phyloP scores from a whole-genome alignment of 371 early-diverging fungal species.

The Gilbertella persicaria region DNA sequence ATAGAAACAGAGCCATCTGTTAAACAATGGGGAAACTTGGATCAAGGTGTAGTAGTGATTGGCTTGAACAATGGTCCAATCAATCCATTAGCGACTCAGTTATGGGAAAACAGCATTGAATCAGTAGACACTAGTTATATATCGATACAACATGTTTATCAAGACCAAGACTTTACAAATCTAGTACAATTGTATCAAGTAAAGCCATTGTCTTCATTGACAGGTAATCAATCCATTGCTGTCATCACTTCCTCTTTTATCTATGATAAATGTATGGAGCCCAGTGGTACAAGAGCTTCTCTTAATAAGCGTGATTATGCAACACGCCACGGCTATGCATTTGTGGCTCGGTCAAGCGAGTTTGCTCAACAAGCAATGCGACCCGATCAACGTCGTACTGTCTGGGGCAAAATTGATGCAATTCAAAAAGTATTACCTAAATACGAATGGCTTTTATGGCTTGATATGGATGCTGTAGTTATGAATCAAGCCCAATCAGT shows the following conservation, averaged over 20 bases:
- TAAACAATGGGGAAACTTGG: conserved; percentile 8
- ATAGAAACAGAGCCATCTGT: conserved; percentile 5
- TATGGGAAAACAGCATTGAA: conserved; percentile 49
- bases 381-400: conserved; percentile 47
- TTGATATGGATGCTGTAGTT: conserved; percentile 65
- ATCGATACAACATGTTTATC: conserved; percentile 37
- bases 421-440: conserved; percentile 58
- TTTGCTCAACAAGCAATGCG: conserved; percentile 53
- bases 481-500: conserved; percentile 40
- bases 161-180: conserved; percentile 35
- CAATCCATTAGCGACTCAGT: conserved; percentile 6
- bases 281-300: conserved; percentile 50
- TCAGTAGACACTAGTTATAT: conserved; percentile 33
- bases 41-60: conserved; percentile 25
- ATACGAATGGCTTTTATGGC: conserved; percentile 65
- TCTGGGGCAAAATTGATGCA: conserved; percentile 62
- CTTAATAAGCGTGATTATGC: conserved; percentile 57
- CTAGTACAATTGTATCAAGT: background rate
- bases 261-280: conserved; percentile 64
- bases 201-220: conserved; percentile 4
- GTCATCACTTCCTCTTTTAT: conserved; percentile 62
- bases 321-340: conserved; percentile 51
- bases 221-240: conserved; percentile 36
- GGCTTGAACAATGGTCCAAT: background rate
- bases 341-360: conserved; percentile 54